Conservation (phyloP, 257 asterid genomes). For the Echites panduratus region DNA sequence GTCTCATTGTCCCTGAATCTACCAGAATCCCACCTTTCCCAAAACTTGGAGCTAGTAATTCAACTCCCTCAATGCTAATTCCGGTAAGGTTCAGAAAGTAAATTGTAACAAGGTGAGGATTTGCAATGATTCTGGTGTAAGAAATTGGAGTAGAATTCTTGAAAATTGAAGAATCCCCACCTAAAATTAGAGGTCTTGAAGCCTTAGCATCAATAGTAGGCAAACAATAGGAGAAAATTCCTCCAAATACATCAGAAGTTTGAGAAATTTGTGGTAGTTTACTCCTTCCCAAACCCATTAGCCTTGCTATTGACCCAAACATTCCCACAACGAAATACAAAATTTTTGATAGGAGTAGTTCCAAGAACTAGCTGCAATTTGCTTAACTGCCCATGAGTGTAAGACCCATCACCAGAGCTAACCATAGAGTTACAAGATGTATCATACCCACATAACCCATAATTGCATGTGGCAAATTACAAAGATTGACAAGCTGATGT, state of each 20-base stretch:
- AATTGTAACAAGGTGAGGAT: constrained; percentile 45
- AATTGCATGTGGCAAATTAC: constrained; percentile 51
- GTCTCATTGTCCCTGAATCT: too few species aligned
- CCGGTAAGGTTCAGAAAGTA: constrained; percentile 72
- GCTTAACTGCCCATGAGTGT: constrained; percentile 65
- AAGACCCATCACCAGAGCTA: constrained; percentile 83
- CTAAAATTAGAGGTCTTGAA: constrained; percentile 64
- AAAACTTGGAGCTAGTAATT: constrained; percentile 31
- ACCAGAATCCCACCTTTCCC: constrained; percentile 41
- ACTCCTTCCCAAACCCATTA: constrained; percentile 82
- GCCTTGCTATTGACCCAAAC: constrained; percentile 74
- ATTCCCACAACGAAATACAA: constrained; percentile 75
- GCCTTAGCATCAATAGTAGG: constrained; percentile 45
- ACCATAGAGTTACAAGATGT: constrained; percentile 49
- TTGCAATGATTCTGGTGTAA: constrained; percentile 50
- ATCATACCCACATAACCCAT: constrained; percentile 40
- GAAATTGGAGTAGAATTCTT: constrained; percentile 53
- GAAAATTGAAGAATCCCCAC: constrained; percentile 41
- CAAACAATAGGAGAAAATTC: constrained; percentile 82
- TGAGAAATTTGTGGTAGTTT: constrained; percentile 67
- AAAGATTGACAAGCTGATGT: constrained; percentile 56
- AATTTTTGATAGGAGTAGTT: constrained; percentile 26
- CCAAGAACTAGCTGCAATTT: constrained; percentile 51
- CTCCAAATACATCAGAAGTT: constrained; percentile 44
- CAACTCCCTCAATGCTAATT: constrained; percentile 52